A percentile compares a stretch with the other conserved stretches of the same genome.
Conservation (phyloP, 805 yeast genomes). For the Phaffomyces opuntiae region DNA sequence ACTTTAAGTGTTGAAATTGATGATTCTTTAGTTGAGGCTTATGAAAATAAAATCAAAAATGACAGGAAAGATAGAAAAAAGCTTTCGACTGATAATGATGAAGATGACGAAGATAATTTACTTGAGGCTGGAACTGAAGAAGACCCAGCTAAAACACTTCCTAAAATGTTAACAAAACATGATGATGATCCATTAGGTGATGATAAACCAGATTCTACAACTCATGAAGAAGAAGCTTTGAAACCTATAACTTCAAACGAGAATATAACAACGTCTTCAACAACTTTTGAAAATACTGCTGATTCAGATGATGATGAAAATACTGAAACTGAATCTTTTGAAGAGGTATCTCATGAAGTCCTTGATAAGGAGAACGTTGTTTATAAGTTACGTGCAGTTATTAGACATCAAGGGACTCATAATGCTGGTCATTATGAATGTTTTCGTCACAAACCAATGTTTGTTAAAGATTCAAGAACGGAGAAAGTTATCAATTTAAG, state of each 20-base stretch:
- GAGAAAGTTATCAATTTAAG: slow-evolving; percentile 24
- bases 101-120: slow-evolving; percentile 56
- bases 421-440: slow-evolving; percentile 88
- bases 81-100: slow-evolving; percentile 33
- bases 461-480: slow-evolving; percentile 24
- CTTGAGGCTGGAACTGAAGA: slow-evolving; percentile 21
- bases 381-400: slow-evolving; percentile 62
- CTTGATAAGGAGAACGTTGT: slow-evolving; percentile 28
- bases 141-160: slow-evolving; percentile 16
- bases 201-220: not conserved
- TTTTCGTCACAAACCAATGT: slow-evolving; percentile 66
- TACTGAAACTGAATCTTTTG: slow-evolving; percentile 19
- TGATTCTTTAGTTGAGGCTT: slow-evolving; percentile 23
- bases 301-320: slow-evolving; percentile 18
- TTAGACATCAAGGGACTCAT: slow-evolving; percentile 86
- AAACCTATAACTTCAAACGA: not conserved
- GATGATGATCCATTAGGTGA: slow-evolving; percentile 18
- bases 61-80: slow-evolving; percentile 19
- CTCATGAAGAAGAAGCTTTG: slow-evolving; percentile 1
- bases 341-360: slow-evolving; percentile 18
- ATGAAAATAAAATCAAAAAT: slow-evolving; percentile 22
- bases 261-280: slow-evolving; percentile 1
- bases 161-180: slow-evolving; percentile 20
- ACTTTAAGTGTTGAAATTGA: slow-evolving; percentile 42
- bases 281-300: slow-evolving; percentile 11